Conservation (phyloP, 768 basidiomycete genomes). For the Chalciporus chontae region DNA sequence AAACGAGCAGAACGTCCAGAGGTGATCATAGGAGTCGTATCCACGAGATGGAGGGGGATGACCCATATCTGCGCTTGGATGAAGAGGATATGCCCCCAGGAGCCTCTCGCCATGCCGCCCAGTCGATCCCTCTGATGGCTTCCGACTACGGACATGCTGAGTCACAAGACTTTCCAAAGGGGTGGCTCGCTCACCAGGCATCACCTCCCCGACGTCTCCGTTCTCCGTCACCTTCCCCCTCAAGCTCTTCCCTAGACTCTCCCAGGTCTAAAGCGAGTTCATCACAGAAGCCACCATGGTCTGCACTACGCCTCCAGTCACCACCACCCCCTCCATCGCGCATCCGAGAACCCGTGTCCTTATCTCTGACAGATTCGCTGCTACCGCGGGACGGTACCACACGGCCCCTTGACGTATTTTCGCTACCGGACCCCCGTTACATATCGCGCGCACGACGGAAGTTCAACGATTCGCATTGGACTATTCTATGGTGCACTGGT, state of each 20-base stretch:
- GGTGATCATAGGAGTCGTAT: slow-evolving; percentile 26
- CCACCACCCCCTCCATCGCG: slow-evolving; percentile 40
- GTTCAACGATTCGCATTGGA: slow-evolving; percentile 74
- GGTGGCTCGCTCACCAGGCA: slow-evolving; percentile 77
- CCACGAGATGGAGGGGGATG: slow-evolving; percentile 54
- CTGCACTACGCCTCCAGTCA: slow-evolving; percentile 37
- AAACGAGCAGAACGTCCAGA: slow-evolving; percentile 31
- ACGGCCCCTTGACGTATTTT: slow-evolving; percentile 67
- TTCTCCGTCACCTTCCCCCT: slow-evolving; percentile 39
- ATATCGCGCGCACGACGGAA: slow-evolving; percentile 61
- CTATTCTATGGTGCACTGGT: slow-evolving; percentile 58
- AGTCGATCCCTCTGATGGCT: slow-evolving; percentile 37
- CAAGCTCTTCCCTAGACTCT: slow-evolving; percentile 31
- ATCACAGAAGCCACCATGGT: slow-evolving; percentile 25
- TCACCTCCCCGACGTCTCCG: slow-evolving; percentile 50
- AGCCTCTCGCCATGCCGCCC: slow-evolving; percentile 33
- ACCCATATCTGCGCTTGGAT: slow-evolving; percentile 77
- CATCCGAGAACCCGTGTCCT: slow-evolving; percentile 44
- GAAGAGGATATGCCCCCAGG: slow-evolving; percentile 52
- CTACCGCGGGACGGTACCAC: slow-evolving; percentile 68
- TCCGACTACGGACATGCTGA: slow-evolving; percentile 32
- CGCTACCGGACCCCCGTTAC: slow-evolving; percentile 72
- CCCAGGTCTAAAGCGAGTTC: slow-evolving; percentile 32
- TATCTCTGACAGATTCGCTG: slow-evolving; percentile 76
- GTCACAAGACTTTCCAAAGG: slow-evolving; percentile 42